phyloP scores from a whole-genome alignment of 805 yeast genomes.

The Starmerella khaoyaiensis region DNA sequence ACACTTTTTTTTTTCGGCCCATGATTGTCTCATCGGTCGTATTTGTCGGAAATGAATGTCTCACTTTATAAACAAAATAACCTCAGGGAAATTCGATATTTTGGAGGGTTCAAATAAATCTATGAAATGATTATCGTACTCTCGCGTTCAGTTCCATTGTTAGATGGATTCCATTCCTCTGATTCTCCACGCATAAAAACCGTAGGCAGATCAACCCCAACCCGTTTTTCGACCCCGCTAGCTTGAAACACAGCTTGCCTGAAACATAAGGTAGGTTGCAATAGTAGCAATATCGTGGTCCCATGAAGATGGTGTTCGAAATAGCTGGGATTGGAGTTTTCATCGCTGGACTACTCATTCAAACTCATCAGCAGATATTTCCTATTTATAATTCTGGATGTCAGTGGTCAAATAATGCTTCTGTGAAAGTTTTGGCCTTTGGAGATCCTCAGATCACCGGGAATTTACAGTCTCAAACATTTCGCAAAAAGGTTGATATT shows the following conservation, averaged over 20 bases:
- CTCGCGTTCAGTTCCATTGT: too few relatives aligned
- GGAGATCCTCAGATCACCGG: constrained; percentile 99
- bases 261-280: not conserved
- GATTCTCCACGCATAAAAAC: not conserved
- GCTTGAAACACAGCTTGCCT: not conserved
- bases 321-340: constrained; percentile 14
- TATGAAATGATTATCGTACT: too few relatives aligned
- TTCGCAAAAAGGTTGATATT: constrained; percentile 65
- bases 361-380: constrained; percentile 59
- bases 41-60: too few relatives aligned
- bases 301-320: not conserved
- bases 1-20: too few relatives aligned
- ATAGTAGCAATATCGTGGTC: not conserved
- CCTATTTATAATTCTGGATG: constrained; percentile 25
- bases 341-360: constrained; percentile 28
- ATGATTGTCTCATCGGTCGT: too few relatives aligned
- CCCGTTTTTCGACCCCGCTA: not conserved
- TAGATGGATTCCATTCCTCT: not conserved
- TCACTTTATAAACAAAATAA: too few relatives aligned
- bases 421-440: constrained; percentile 58
- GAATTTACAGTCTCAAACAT: constrained; percentile 17
- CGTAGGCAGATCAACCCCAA: not conserved
- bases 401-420: constrained; percentile 10
- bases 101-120: too few relatives aligned
- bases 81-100: too few relatives aligned